A percentile compares a stretch with the other conserved stretches of the same genome.
Conservation (phyloP, 1,284 basidiomycete genomes). For the Ceratobasidium sp. region DNA sequence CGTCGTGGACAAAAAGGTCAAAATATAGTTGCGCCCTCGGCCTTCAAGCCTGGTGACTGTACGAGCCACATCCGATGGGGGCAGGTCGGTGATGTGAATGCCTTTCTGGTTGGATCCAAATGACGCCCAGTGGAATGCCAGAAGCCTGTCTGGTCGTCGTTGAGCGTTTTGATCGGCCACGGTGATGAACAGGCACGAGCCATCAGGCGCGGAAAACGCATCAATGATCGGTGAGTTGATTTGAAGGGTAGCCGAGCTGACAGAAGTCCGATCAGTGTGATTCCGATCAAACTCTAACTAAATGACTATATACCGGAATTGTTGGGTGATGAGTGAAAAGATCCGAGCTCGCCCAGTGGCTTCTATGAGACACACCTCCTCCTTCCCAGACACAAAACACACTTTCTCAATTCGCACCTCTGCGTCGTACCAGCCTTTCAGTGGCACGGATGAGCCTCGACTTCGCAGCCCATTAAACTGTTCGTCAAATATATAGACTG, state of each 20-base stretch:
- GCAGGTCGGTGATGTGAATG: constrained; percentile 54
- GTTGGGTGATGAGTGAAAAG: constrained; percentile 45
- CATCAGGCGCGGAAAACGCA: constrained; percentile 44
- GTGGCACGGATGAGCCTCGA: constrained; percentile 42
- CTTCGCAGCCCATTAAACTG: constrained; percentile 38
- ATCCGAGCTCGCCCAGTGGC: constrained; percentile 46
- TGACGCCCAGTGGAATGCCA: constrained; percentile 68
- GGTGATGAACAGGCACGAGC: constrained; percentile 35
- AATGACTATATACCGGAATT: constrained; percentile 46
- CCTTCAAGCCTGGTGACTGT: constrained; percentile 64
- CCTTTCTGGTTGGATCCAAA: constrained; percentile 66
- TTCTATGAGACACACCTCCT: constrained; percentile 49
- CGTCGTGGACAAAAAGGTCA: constrained; percentile 58
- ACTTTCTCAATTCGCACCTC: constrained; percentile 31
- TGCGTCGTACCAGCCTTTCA: constrained; percentile 47
- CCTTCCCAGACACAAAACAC: constrained; percentile 45
- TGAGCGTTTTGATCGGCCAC: not conserved
- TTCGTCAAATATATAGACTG: constrained; percentile 47
- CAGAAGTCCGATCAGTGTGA: not conserved
- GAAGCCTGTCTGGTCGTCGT: constrained; percentile 49
- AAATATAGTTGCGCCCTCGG: constrained; percentile 61
- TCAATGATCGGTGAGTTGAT: constrained; percentile 12
- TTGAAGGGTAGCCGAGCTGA: constrained; percentile 3
- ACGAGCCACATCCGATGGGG: constrained; percentile 52
- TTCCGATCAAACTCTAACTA: not conserved